Evolutionary conservation across 192 early-diverging fungal genomes (phyloP), one percentile per base, ranked within the genome.

Genomic region (Gonapodya prolifera): DNA sequence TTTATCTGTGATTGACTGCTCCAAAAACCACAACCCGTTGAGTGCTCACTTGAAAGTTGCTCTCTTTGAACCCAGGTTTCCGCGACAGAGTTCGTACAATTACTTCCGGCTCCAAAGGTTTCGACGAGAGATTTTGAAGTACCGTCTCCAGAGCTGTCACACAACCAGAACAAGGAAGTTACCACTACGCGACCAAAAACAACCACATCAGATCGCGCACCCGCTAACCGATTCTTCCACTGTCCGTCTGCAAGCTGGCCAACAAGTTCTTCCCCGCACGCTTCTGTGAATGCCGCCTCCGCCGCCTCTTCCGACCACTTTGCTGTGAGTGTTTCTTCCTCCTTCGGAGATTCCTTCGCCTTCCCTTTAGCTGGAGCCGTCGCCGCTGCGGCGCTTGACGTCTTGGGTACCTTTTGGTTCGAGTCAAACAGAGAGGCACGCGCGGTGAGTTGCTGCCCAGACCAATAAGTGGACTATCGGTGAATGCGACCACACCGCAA

Each of bases 31-130:
- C 32, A 32, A n/a, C n/a, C n/a, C n/a, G 45, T 61, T 61, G 8
- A 34, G 36, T 34, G 70, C 2, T 34, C 23, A 83, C 90, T 78
- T 99, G 96, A 81, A 98, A 98, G 83, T 99, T 99, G 86, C 88
- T 94, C 80, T 99, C 97, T 82, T 98, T 98, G 93, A 93, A 97
- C 1, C 96, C 96, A 0, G 95, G 95, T 33, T 93, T 94, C 69
- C 92, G 91, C 2, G 87, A 81, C 31, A 99, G 81, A 75, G 89
- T 87, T 29, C 94, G 88, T 2, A 94, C 86, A 32, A 99, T 84
- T 29, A 96, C 84, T 80, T 99, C 97, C 13, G 92, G 86, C 69
- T 94, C 91, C 1, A 94, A 76, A 2, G 87, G 81, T 35, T 83
- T 84, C 23, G 83, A 81, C 35, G 88, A 85, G 31, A 98, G 77